Conservation (phyloP, 768 basidiomycete genomes). For the Suillus plorans region DNA sequence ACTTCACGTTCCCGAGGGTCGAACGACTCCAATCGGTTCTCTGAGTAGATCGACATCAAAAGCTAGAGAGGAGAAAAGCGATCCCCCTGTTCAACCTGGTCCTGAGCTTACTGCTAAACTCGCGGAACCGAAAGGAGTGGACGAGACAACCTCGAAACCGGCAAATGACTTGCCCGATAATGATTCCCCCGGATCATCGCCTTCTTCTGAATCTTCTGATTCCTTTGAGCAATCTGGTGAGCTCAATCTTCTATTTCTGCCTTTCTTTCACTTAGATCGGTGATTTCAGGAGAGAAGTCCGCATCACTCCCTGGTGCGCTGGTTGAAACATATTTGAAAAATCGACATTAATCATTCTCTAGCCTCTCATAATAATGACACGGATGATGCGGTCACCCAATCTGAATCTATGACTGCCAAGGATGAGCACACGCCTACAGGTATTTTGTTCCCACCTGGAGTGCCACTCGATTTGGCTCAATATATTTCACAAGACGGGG, state of each 20-base stretch:
- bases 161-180: constrained; percentile 5
- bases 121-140: neutral
- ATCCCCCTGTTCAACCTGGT: constrained; percentile 12
- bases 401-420: neutral
- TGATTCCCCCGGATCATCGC: constrained; percentile 4
- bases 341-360: constrained; percentile 1
- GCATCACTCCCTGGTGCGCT: constrained; percentile 2
- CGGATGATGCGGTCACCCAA: constrained; percentile 2
- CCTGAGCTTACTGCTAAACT: neutral
- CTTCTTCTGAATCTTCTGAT: constrained; percentile 5
- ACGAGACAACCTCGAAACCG: neutral
- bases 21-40: constrained; percentile 36
- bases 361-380: constrained; percentile 1
- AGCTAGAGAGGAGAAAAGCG: constrained; percentile 20
- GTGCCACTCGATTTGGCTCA: neutral
- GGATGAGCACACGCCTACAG: neutral
- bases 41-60: constrained; percentile 41
- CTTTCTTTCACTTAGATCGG: neutral
- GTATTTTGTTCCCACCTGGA: neutral
- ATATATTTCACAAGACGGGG: constrained; percentile 13
- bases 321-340: neutral
- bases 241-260: neutral
- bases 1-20: constrained; percentile 49
- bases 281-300: neutral
- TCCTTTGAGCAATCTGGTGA: constrained; percentile 4